Base-by-base conservation (phyloP, 257 asterid genomes). In the Paulownia fortunei region DNA sequence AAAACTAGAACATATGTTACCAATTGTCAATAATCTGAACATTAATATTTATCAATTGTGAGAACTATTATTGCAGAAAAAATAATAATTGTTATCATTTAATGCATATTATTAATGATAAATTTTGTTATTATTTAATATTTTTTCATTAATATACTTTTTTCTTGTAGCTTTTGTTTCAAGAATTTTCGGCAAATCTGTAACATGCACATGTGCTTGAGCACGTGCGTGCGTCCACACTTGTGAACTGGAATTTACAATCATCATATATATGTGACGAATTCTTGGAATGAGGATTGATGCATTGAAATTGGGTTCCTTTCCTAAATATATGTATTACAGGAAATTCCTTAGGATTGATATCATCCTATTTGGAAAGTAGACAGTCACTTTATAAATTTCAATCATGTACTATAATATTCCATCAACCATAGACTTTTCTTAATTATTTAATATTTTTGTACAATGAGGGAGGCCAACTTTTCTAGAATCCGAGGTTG, bases 251-350 rank as follows among this genome's bases (percentile, higher is more conserved):
- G n/a, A 76, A 4, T 32, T 52, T 68, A 37, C 52, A 56, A 37
- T 0, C 24, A 51, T 4, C 56, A 8, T 49, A 49, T 4, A 9
- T 12, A 8, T 60, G 21, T 32, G 44, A n/a, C 26, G 49, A 9
- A 39, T 61, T 74, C 84, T 82, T 72, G 84, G 84, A 82, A 87
- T 82, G 80, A 80, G 87, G 88, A 60, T 66, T 80, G 78, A 41
- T 65, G 75, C 85, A 49, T 74, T 27, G 59, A 47, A 30, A 1
- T 65, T 16, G 52, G 11, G 26, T 16, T 44, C 52, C 8, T 76
- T 74, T 74, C 4, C 3, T 26, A 44, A 4, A 23, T 59, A 73
- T 68, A 61, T 56, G 42, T 78, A 39, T 34, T 27, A 49, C 65
- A 36, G 56, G 77, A 37, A 64, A 19, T 74, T 60, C 85, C 36